Percentiles rank a stretch among this genome's conserved stretches.
phyloP scores from a whole-genome alignment of 2,329 filamentous ascomycete genomes.

The Didymella glomerata region DNA sequence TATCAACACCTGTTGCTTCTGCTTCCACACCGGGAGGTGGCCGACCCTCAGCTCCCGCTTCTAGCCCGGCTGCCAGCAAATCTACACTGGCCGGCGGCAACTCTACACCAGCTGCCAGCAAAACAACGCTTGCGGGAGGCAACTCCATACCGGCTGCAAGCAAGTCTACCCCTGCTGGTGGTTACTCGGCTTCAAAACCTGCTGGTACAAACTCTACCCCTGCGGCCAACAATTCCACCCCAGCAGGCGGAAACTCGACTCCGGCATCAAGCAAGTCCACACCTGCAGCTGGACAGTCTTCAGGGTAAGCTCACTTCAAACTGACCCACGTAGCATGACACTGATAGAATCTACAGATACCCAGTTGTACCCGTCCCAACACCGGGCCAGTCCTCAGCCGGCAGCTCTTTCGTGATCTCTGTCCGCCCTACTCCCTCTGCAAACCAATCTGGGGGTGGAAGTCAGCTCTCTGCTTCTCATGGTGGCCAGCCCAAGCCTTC shows the following conservation, averaged over 20 bases:
- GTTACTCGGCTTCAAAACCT: too few species aligned
- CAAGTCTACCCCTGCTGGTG: too few species aligned
- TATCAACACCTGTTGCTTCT: background rate
- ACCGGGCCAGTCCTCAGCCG: background rate
- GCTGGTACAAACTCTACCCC: too few species aligned
- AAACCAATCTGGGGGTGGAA: background rate
- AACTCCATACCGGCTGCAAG: background rate
- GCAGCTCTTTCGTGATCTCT: slow-evolving; percentile 23
- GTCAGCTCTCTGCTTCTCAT: background rate
- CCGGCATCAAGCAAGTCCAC: background rate
- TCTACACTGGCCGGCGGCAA: background rate
- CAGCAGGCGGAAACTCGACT: background rate
- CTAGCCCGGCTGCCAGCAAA: background rate
- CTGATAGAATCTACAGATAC: background rate
- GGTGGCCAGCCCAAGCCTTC: background rate
- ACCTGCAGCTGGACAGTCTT: background rate
- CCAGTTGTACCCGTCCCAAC: background rate
- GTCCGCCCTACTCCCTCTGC: slow-evolving; percentile 21
- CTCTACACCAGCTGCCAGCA: background rate
- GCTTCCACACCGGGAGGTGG: background rate
- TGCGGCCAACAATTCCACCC: too few species aligned
- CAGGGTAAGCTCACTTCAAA: background rate
- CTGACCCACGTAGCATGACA: background rate
- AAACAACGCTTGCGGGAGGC: background rate
- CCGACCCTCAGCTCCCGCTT: background rate